Conservation (phyloP, 2,329 filamentous ascomycete genomes). For the Paraphoma sp. region DNA sequence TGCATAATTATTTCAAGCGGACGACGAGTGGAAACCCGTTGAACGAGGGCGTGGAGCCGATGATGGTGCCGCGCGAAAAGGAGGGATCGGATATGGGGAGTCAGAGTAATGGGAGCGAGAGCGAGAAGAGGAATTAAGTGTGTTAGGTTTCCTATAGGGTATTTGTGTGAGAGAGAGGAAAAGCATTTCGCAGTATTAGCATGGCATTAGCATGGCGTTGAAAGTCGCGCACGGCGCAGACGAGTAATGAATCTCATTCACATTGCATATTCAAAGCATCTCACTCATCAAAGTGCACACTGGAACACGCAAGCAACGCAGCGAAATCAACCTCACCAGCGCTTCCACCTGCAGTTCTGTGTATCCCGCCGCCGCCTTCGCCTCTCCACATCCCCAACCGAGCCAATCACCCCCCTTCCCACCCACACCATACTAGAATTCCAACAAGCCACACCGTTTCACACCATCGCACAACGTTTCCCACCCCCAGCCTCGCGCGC, state of each 20-base stretch:
- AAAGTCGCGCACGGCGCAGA: not conserved
- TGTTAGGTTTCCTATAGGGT: not conserved
- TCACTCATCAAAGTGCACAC: not conserved
- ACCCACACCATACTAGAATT: too few relatives aligned
- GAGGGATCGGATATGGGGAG: constrained; percentile 13
- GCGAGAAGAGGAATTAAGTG: not conserved
- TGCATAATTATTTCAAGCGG: constrained; percentile 45
- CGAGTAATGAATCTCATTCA: not conserved
- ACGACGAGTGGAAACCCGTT: constrained; percentile 21
- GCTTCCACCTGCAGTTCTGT: too few relatives aligned
- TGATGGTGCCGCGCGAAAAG: constrained; percentile 28
- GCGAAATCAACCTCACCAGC: too few relatives aligned
- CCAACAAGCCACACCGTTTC: too few relatives aligned
- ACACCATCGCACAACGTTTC: too few relatives aligned
- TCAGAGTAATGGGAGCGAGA: too few relatives aligned
- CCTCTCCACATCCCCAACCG: not conserved
- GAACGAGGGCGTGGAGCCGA: constrained; percentile 17
- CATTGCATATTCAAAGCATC: too few relatives aligned
- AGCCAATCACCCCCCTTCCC: not conserved
- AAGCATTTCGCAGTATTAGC: not conserved
- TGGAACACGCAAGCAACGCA: not conserved
- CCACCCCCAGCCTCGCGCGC: not conserved
- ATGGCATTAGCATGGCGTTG: not conserved
- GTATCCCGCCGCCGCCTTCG: too few relatives aligned
- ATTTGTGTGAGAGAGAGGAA: not conserved